phyloP scores from a whole-genome alignment of 352 stramenopile species.

The Pseudoperonospora humuli region DNA sequence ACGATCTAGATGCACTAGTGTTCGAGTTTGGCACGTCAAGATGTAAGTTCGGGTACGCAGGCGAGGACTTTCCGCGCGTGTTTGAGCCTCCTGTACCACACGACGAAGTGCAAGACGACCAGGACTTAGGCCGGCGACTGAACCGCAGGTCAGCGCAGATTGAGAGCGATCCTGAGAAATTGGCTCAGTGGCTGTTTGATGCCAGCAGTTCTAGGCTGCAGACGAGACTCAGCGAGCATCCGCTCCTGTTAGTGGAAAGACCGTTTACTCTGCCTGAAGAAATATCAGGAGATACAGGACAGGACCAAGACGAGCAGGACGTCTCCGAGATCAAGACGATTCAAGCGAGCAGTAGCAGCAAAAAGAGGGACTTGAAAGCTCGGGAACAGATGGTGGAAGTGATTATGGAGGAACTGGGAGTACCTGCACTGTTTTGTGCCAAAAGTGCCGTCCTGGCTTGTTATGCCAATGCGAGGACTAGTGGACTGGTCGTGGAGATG shows the following conservation, averaged over 20 bases:
- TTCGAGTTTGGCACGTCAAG: conserved; percentile 69
- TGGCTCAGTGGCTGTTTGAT: conserved; percentile 71
- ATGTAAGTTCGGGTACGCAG: conserved; percentile 82
- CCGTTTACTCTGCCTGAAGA: conserved; percentile 54
- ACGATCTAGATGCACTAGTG: conserved; percentile 71
- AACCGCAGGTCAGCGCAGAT: conserved; percentile 30
- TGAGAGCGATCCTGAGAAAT: conserved; percentile 45
- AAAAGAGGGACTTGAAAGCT: conserved; percentile 46
- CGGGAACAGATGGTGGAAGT: conserved; percentile 71
- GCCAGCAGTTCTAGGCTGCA: conserved; percentile 33
- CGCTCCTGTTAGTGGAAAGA: conserved; percentile 54
- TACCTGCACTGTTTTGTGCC: conserved; percentile 70
- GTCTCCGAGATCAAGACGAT: conserved; percentile 3
- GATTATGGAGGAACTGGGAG: conserved; percentile 72
- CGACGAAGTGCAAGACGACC: conserved; percentile 14
- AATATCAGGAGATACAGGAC: conserved; percentile 14
- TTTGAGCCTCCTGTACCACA: conserved; percentile 36
- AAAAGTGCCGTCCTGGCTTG: conserved; percentile 79
- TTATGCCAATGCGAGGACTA: conserved; percentile 79
- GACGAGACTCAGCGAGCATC: conserved; percentile 53
- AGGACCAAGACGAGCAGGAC: conserved; percentile 17
- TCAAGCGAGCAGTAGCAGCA: conserved; percentile 24
- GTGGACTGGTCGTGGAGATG: conserved; percentile 73
- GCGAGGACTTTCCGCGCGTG: conserved; percentile 82
- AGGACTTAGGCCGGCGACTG: conserved; percentile 2